Evolutionary conservation across 805 yeast species (phyloP), one percentile per base, ranked within the genome.

Genomic region (Cyberlindnera saturnus): DNA sequence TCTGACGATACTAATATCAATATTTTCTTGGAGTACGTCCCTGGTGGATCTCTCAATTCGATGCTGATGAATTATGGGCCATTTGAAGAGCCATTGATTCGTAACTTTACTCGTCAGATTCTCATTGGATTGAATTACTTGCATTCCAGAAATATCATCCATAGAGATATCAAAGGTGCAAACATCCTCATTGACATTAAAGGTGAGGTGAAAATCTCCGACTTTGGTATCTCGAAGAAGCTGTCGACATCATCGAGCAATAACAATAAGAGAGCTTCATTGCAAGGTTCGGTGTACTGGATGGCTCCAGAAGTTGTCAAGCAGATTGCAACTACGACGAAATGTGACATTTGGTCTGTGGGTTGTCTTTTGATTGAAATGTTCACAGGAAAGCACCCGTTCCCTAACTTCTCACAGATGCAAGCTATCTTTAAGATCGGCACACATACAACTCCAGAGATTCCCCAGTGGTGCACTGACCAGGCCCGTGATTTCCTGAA

Each of bases 271-370:
- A 75, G 97, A 36, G 90, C 86, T 2, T 88, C 96, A 0, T 66
- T 88, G 41, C 97, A 91, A 63, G 99, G 99, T 0, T 87, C 96
- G 0, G 89, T 91, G 0, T 93, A 83, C 59, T 93, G 99, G 98
- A 93, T 93, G 99, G 98, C 99, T 0, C 99, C 99, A 0, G 99
- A 93, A 61, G 98, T 93, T 8, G 98, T 93, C 15, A 87, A 89
- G 56, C 97, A 90, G 58, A 82, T 86, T 2, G 86, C 89, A 0
- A 86, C 91, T 41, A 91, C 98, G 1, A 81, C 84, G 32, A 88
- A 87, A 62, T 96, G 96, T 0, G 99, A 93, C 61, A 88, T 93
- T 20, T 93, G 99, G 99, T 87, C 96, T 0, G 83, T 95, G 9
- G 99, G 98, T 0, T 93, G 98, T 62, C 73, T 93, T 20, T 77